Evolutionary conservation across 2,329 filamentous ascomycete genomes (phyloP).

Genomic region (Penicillium sp.): DNA sequence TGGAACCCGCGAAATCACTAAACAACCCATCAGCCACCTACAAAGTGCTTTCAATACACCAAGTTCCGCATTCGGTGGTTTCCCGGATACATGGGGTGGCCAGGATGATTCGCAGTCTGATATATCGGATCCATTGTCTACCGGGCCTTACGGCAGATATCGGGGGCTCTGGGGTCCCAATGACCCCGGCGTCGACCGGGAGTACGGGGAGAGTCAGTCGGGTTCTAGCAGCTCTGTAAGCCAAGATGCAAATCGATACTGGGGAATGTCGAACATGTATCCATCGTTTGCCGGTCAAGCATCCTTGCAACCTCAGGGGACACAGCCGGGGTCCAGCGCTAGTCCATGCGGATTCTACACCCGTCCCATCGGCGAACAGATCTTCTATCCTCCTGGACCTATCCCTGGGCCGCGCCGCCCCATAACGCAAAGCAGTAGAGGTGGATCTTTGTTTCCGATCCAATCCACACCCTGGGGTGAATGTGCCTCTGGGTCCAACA

Average conservation of each 20-base stretch:
- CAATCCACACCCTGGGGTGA: conserved; percentile 35
- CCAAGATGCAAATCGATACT: conserved; percentile 33
- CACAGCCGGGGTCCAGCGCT: conserved; percentile 35
- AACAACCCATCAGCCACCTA: conserved; percentile 50
- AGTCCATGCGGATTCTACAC: conserved; percentile 29
- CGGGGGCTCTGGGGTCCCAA: conserved; percentile 33
- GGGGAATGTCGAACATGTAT: conserved; percentile 26
- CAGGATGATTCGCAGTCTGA: conserved; percentile 47
- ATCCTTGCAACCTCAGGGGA: conserved; percentile 31
- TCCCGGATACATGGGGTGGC: conserved; percentile 43
- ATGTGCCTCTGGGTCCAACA: conserved; percentile 27
- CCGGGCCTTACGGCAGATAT: conserved; percentile 41
- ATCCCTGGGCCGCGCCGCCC: conserved; percentile 28
- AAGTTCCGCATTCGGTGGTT: conserved; percentile 41
- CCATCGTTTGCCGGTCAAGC: conserved; percentile 20
- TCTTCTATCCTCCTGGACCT: conserved; percentile 27
- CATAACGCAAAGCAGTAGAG: conserved; percentile 32
- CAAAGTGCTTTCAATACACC: conserved; percentile 54
- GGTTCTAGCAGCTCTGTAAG: conserved; percentile 20
- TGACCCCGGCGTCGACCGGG: conserved; percentile 26
- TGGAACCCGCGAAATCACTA: conserved; percentile 46
- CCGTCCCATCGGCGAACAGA: conserved; percentile 32
- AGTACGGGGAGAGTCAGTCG: conserved; percentile 25
- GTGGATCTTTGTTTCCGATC: conserved; percentile 33
- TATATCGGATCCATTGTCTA: conserved; percentile 42